Base-by-base conservation (phyloP, 352 stramenopile genomes). In the Phytophthora capsici region DNA sequence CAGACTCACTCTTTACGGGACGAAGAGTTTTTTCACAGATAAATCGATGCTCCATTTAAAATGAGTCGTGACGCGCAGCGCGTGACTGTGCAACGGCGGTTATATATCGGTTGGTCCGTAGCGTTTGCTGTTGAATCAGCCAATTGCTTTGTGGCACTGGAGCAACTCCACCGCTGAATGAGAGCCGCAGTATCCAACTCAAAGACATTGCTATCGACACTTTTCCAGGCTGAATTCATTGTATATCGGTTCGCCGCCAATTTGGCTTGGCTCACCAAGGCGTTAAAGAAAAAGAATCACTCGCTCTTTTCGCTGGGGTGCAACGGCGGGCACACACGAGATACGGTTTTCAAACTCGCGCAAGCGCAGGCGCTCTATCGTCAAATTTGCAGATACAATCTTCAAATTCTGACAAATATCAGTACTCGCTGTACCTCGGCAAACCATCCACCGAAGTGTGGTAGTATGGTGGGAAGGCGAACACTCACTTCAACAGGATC, bases 401-500 rank as follows among this genome's bases (percentile, higher is more conserved):
- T n/a, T n/a, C n/a, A n/a, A 5, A 26, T 5, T 26, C 25, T 26
- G 17, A 6, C n/a, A 47, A 16, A 36, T 19, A 32, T 22, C 23
- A 50, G 19, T n/a, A 32, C 9, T 32, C 26, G 43, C n/a, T 34
- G 13, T 47, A n/a, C n/a, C n/a, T n/a, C n/a, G n/a, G n/a, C n/a
- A n/a, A n/a, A n/a, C 28, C 28, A 23, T 22, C 3, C 9, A 28
- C 37, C 17, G 25, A 54, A 45, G 38, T 41, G 48, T 60, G 58
- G 58, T 66, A 66, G 58, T 66, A 66, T 34, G 10, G 13, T 46
- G 13, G 36, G 28, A 46, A 55, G 37, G n/a, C 40, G 16, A 46
- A 47, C 20, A 49, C 36, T 61, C 59, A 62, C 59, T 67, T 67
- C 59, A 67, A 67, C 25, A 34, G 44, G 59, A 58, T 69, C 53